A percentile compares a stretch with the other conserved stretches of the same genome.
phyloP scores from a whole-genome alignment of 176 grass and related monocot genomes.

The Oryza australiensis region DNA sequence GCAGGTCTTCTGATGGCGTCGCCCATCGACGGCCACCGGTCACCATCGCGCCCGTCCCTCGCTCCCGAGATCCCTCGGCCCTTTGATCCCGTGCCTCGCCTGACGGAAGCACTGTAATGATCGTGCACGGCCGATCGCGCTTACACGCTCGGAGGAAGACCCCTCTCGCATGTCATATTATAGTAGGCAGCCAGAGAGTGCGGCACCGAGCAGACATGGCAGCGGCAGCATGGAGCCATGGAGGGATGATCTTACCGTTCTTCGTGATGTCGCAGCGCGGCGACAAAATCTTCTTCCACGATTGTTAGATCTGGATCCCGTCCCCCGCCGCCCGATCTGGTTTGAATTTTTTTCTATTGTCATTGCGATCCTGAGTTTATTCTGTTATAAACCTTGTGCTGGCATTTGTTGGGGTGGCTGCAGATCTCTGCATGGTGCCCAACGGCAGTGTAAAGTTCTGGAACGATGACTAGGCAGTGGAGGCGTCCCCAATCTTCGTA shows the following conservation, averaged over 20 bases:
- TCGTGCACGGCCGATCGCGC: too few species aligned
- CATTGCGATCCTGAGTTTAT: background rate
- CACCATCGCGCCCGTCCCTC: too few species aligned
- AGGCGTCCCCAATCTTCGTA: constrained; percentile 96
- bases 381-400: background rate
- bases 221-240: background rate
- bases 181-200: background rate
- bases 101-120: too few species aligned
- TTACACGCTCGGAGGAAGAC: too few species aligned
- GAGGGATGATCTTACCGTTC: constrained; percentile 90
- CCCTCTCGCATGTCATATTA: too few species aligned
- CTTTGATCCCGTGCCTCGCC: too few species aligned
- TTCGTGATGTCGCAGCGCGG: constrained; percentile 97
- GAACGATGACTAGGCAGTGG: constrained; percentile 95
- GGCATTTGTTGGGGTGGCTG: background rate
- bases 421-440: constrained; percentile 91
- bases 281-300: constrained; percentile 98
- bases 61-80: too few species aligned
- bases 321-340: constrained; percentile 9
- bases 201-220: background rate
- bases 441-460: constrained; percentile 99
- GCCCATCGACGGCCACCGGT: too few species aligned
- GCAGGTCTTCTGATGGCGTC: too few species aligned
- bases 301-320: constrained; percentile 69
- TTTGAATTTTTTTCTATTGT: background rate